Base-by-base conservation (phyloP, 1,139 yeast species). In the Keqinozyma sinolaborantium region DNA sequence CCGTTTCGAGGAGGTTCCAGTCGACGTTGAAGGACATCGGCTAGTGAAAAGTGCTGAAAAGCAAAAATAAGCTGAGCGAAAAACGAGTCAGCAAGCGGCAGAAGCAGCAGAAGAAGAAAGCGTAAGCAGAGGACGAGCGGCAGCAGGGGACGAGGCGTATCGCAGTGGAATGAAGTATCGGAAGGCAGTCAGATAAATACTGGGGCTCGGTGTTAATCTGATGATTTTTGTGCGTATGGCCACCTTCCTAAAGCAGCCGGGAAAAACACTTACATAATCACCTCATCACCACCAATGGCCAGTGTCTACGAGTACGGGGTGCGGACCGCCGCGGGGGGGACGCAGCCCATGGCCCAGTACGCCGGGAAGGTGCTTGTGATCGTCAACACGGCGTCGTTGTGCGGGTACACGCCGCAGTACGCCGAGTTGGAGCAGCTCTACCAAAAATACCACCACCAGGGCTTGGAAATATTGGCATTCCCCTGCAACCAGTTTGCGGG, bases 21-120 rank as follows among this genome's bases (percentile, higher is more conserved):
- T 82, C 77, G 44, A 84, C 83, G 46, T 78, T 78, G 55, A 85
- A 83, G 14, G 94, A 83, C 95, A 84, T 84, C n/a, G n/a, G n/a
- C n/a, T n/a, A n/a, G n/a, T n/a, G n/a, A n/a, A n/a, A n/a, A n/a
- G n/a, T n/a, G n/a, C n/a, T n/a, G n/a, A n/a, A n/a, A n/a, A n/a
- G n/a, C n/a, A n/a, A n/a, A n/a, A n/a, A n/a, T n/a, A n/a, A n/a
- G n/a, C n/a, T n/a, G n/a, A n/a, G n/a, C n/a, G n/a, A n/a, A n/a
- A n/a, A n/a, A n/a, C n/a, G n/a, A n/a, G n/a, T n/a, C n/a, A n/a
- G n/a, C n/a, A n/a, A n/a, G n/a, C n/a, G n/a, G n/a, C n/a, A n/a
- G n/a, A n/a, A n/a, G n/a, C n/a, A n/a, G n/a, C n/a, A n/a, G n/a
- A n/a, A n/a, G n/a, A n/a, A n/a, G n/a, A n/a, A n/a, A n/a, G n/a